Evolutionary conservation across 768 basidiomycete genomes (phyloP).

Genomic region (Hygrocybe coccinea): DNA sequence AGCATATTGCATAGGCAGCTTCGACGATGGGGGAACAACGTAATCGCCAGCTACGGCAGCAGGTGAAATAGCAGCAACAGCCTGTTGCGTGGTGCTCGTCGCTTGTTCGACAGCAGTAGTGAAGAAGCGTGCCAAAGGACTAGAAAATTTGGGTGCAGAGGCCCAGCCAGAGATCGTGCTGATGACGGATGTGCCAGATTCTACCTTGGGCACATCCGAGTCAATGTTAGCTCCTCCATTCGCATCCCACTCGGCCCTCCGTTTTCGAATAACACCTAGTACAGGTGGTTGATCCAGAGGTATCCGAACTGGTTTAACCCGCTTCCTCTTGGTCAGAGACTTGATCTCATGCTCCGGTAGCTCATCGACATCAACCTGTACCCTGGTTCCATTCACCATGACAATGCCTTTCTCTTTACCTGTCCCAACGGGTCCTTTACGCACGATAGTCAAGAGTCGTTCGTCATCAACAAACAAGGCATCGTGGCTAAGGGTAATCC

Average conservation of each 20-base stretch:
- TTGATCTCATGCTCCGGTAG: slow-evolving; percentile 84
- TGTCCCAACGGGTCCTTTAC: slow-evolving; percentile 48
- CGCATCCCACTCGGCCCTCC: slow-evolving; percentile 69
- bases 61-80: slow-evolving; percentile 74
- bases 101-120: slow-evolving; percentile 73
- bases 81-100: slow-evolving; percentile 65
- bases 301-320: slow-evolving; percentile 77
- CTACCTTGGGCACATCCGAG: slow-evolving; percentile 13
- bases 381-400: slow-evolving; percentile 83
- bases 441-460: slow-evolving; percentile 66
- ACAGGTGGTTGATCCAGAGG: slow-evolving; percentile 94
- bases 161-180: slow-evolving; percentile 40
- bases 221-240: slow-evolving; percentile 32
- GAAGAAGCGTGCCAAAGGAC: slow-evolving; percentile 67
- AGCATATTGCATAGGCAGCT: slow-evolving; percentile 73
- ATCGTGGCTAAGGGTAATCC: slow-evolving; percentile 90
- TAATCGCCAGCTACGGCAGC: slow-evolving; percentile 39
- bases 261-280: slow-evolving; percentile 59
- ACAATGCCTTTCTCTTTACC: slow-evolving; percentile 77
- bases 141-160: slow-evolving; percentile 60
- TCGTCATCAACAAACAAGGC: slow-evolving; percentile 73
- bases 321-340: slow-evolving; percentile 73
- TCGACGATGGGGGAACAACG: slow-evolving; percentile 47
- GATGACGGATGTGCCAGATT: slow-evolving; percentile 8
- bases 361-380: slow-evolving; percentile 84